These are phyloP conservation scores for Crucihimalaya himalaica DNA, from an alignment of 345 rosid genomes.

Conservation along the genomic window DNA sequence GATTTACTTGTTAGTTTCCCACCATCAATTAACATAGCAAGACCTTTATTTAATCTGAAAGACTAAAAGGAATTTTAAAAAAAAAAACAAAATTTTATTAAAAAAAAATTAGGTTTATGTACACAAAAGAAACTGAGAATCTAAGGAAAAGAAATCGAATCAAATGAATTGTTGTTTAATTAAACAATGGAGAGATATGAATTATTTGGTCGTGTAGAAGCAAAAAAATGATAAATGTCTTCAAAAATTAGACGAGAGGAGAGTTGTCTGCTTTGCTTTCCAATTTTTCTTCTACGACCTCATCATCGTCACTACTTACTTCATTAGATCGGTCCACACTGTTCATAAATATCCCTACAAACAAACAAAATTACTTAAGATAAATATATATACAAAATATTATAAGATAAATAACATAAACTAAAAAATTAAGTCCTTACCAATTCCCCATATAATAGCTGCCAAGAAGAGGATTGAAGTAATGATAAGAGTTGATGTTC, in stretches of 20 bases:
- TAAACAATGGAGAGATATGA: conserved; percentile 13
- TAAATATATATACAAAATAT: not conserved
- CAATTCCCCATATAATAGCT: conserved; percentile 80
- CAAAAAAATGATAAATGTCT: conserved; percentile 12
- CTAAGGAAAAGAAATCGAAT: conserved; percentile 7
- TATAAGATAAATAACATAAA: not conserved
- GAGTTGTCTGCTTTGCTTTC: conserved; percentile 32
- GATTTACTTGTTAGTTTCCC: not conserved
- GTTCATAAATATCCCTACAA: conserved; percentile 74
- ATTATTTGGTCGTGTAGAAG: conserved; percentile 9
- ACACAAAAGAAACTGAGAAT: conserved; percentile 24
- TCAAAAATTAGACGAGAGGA: conserved; percentile 23
- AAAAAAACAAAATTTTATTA: not conserved
- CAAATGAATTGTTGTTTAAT: conserved; percentile 28
- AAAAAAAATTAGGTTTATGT: conserved; percentile 19
- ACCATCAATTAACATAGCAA: not conserved
- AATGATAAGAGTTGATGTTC: conserved; percentile 74
- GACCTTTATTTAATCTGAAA: not conserved
- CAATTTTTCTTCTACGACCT: conserved; percentile 11
- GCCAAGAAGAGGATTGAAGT: conserved; percentile 78
- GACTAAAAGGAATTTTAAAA: not conserved
- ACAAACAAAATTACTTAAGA: not conserved
- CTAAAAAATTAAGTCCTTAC: conserved; percentile 34
- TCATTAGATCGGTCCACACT: conserved; percentile 70
- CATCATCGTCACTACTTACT: conserved; percentile 41